Base-by-base conservation (phyloP, 257 asterid species). In the Penstemon eatonii region DNA sequence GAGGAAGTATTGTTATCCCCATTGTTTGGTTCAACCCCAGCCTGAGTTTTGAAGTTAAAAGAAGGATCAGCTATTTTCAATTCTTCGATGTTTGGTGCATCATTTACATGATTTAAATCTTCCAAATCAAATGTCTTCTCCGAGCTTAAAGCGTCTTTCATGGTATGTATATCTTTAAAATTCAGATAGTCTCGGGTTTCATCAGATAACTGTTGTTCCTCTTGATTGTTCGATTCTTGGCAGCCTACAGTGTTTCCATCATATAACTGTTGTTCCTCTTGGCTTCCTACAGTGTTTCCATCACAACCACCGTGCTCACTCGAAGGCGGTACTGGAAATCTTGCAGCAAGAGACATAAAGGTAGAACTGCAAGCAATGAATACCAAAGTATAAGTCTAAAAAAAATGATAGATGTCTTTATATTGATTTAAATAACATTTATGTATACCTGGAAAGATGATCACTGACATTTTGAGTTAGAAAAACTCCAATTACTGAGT, bases 391-490 rank as follows among this genome's bases (percentile, higher is more conserved):
- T 8, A 45, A 46, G 42, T 45, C 5, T 45, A 38, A 3, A 5
- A 33, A 63, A 56, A n/a, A 13, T 15, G 50, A 25, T n/a, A 56
- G 25, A 25, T 38, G 33, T 13, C 33, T 39, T 7, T 25, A 15
- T n/a, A 46, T 25, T 8, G 2, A 38, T 44, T 68, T 43, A 44
- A n/a, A 19, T 25, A 37, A 64, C 40, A 42, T 65, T 43, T n/a
- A 11, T 44, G 18, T 62, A 37, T 82, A 88, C 95, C 90, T 88
- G 8, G 95, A 88, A 8, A 68, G 76, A 68, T 43, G 5, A 63
- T 88, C 92, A 2, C 67, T 49, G 4, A 83, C 90, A 70, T 88
- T 88, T 76, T 85, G 92, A 66, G 92, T 88, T 37, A 88, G 84
- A 68, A 56, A 80, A 43, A 83, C 92, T 40, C 92, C 95, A 49